Conservation (phyloP, 192 early-diverging fungal genomes). For the Coemansia sp. region DNA sequence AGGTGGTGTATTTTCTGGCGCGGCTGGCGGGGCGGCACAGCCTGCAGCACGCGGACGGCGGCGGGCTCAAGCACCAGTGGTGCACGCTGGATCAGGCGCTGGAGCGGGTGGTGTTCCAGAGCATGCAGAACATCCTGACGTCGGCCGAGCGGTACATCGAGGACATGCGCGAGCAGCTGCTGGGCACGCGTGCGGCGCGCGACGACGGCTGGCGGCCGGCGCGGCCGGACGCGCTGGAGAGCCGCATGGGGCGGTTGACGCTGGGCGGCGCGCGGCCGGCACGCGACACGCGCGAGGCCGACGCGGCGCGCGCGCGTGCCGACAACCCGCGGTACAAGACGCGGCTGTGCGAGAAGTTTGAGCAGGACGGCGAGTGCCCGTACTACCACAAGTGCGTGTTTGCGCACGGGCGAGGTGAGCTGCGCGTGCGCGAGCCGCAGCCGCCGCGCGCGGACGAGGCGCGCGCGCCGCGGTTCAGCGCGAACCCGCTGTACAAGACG, state of each 20-base stretch:
- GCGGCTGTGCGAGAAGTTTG: conserved; percentile 77
- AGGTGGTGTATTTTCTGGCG: conserved; percentile 76
- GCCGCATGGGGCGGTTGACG: conserved; percentile 19
- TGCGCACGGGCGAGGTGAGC: conserved; percentile 62
- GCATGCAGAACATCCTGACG: conserved; percentile 80
- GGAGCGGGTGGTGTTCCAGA: conserved; percentile 67
- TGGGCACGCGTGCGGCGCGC: conserved; percentile 22
- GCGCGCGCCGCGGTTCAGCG: conserved; percentile 22
- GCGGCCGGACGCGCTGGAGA: conserved; percentile 17
- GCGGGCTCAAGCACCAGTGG: conserved; percentile 73
- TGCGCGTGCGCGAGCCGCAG: conserved; percentile 52
- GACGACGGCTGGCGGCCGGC: conserved; percentile 29
- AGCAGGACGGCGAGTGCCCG: conserved; percentile 82
- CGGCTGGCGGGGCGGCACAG: conserved; percentile 60
- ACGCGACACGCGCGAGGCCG: neutral
- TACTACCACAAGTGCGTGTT: conserved; percentile 94
- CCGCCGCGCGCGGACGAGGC: neutral
- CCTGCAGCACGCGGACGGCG: conserved; percentile 52
- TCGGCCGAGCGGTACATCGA: conserved; percentile 65
- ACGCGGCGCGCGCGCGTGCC: conserved; percentile 5
- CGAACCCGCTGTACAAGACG: conserved; percentile 78
- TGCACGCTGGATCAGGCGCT: conserved; percentile 59
- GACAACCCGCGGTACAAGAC: conserved; percentile 86
- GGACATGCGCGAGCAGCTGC: conserved; percentile 45
- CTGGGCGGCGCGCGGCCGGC: conserved; percentile 5